Evolutionary conservation across 371 early-diverging fungal species (phyloP), one percentile per base, ranked within the genome.

Genomic region (Saksenaea vasiformis): DNA sequence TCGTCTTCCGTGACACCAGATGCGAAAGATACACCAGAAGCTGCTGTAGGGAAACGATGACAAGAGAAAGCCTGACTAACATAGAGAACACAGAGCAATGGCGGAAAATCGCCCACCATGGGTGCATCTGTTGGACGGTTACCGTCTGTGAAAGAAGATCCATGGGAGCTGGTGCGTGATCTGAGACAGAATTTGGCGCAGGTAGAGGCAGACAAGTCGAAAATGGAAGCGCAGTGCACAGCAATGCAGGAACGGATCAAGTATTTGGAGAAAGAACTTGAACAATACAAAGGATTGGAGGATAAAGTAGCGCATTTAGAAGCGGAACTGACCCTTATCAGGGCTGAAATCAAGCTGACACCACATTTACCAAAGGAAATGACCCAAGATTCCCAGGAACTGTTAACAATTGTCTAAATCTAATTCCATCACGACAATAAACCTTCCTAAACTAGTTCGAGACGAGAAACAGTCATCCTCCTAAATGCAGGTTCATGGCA

Each of bases 1-100:
- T 89, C 90, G 0, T 74, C 81, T 7, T 87, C 90, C 4, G 82
- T 89, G 24, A 55, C 26, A 1, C 56, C 36, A 3, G 27, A 17
- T 47, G 24, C 27, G 44, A 34, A 47, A 19, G 56, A 62, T 37
- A 35, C 37, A 17, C 28, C 13, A n/a, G 58, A 57, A 13, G 13
- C 13, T 10, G 37, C 19, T 17, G 39, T n/a, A 37, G 37, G n/a
- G 22, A 22, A 9, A 22, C 3, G 39, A 11, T 14, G 1, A 39
- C 2, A 39, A 39, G n/a, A 39, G 11, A 39, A 39, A 39, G 39
- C 31, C 4, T 31, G 31, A 4, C 31, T 31, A 31, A 31, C 7
- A 2, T 31, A 31, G 31, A 31, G 31, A n/a, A n/a, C 7, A 31
- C 31, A 31, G 39, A 39, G 11, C 11, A 11, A 1, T 64, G 38